These are phyloP conservation scores for Bocquillonia castaneifolia DNA, from an alignment of 441 rosid species.

Conservation along the genomic window DNA sequence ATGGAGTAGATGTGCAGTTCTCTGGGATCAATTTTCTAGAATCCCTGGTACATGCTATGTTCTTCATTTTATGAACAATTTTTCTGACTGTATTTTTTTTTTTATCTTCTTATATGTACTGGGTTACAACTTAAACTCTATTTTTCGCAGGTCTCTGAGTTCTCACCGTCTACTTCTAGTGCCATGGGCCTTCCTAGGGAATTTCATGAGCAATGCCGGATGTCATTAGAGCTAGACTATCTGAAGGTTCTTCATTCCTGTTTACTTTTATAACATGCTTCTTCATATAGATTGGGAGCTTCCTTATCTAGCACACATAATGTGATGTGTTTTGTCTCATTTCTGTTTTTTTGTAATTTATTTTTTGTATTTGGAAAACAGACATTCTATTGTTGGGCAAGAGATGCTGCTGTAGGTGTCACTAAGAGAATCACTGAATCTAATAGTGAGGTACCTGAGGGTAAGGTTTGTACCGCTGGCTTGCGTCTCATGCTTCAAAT, in stretches of 20 bases:
- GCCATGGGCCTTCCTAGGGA: slow-evolving; percentile 97
- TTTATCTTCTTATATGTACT: slow-evolving; percentile 8
- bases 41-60: slow-evolving; percentile 56
- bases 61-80: slow-evolving; percentile 14
- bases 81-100: slow-evolving; percentile 20
- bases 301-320: slow-evolving; percentile 17
- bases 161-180: slow-evolving; percentile 92
- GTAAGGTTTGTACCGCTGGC: slow-evolving; percentile 80
- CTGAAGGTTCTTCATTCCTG: slow-evolving; percentile 54
- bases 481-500: slow-evolving; percentile 87
- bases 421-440: slow-evolving; percentile 70
- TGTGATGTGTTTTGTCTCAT: slow-evolving; percentile 17
- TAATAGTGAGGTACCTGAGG: slow-evolving; percentile 61
- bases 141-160: slow-evolving; percentile 74
- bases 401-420: slow-evolving; percentile 72
- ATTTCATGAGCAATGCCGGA: slow-evolving; percentile 85
- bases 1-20: slow-evolving; percentile 76
- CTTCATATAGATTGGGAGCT: slow-evolving; percentile 1
- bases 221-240: slow-evolving; percentile 71
- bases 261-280: slow-evolving; percentile 11
- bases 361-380: slow-evolving; percentile 33
- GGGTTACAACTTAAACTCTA: slow-evolving; percentile 11
- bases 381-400: slow-evolving; percentile 89
- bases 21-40: slow-evolving; percentile 80
- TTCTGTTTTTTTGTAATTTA: slow-evolving; percentile 16